phyloP scores from a whole-genome alignment of 83 land plant genomes.

The Isoetes engelmannii region DNA sequence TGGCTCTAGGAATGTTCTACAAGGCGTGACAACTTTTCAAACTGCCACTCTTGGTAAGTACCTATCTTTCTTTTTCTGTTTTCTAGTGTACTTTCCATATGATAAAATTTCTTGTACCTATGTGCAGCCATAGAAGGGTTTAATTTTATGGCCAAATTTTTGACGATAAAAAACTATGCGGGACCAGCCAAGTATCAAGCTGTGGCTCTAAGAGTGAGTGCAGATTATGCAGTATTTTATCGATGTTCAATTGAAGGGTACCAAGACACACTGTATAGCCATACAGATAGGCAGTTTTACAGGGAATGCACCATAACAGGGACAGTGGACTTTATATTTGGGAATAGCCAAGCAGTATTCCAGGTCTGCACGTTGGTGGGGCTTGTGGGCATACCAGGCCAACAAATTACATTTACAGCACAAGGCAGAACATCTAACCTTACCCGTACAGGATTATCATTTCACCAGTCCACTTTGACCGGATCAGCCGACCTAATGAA shows the following conservation, averaged over 20 bases:
- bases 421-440: slow-evolving; percentile 5
- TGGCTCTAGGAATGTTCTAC: neutral
- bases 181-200: slow-evolving; percentile 19
- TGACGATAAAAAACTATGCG: slow-evolving; percentile 9
- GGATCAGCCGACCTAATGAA: slow-evolving; percentile 6
- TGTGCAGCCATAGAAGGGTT: neutral
- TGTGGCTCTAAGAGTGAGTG: slow-evolving; percentile 13
- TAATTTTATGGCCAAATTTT: neutral
- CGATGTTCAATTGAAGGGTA: slow-evolving; percentile 6
- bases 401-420: slow-evolving; percentile 10
- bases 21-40: neutral
- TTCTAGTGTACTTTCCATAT: neutral
- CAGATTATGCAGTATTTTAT: slow-evolving; percentile 12
- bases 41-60: slow-evolving; percentile 7
- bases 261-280: slow-evolving; percentile 17
- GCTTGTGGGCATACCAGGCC: neutral
- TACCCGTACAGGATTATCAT: slow-evolving; percentile 13
- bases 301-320: slow-evolving; percentile 9
- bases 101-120: neutral
- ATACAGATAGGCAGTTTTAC: neutral
- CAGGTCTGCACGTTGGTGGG: neutral
- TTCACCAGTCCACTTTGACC: neutral
- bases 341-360: slow-evolving; percentile 14
- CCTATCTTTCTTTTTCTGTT: neutral
- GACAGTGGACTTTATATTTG: slow-evolving; percentile 17